These are phyloP conservation scores for Wickerhamiella allomyrinae DNA, from an alignment of 805 yeast species.

Conservation along the genomic window DNA sequence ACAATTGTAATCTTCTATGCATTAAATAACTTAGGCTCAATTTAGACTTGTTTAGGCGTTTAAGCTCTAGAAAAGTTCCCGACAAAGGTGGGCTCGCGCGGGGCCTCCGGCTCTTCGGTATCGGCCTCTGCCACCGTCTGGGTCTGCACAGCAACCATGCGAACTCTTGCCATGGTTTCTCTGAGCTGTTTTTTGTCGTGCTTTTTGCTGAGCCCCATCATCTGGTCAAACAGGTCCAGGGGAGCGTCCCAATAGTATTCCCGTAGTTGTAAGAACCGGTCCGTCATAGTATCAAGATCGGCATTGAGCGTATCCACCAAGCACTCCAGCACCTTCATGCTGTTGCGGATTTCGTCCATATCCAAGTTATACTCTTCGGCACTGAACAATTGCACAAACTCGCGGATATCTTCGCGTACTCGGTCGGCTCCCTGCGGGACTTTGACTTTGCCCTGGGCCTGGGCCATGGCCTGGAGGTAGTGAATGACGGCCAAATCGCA, in stretches of 20 bases:
- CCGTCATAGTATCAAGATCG: constrained; percentile 34
- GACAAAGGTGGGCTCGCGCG: constrained; percentile 2
- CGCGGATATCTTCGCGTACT: constrained; percentile 46
- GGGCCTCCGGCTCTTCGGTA: constrained; percentile 8
- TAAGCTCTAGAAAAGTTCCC: background rate
- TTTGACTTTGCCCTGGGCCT: constrained; percentile 30
- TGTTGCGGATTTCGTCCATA: constrained; percentile 29
- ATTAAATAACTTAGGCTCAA: too few relatives aligned
- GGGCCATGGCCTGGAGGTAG: constrained; percentile 35
- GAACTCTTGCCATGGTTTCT: constrained; percentile 23
- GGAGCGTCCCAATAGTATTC: constrained; percentile 66
- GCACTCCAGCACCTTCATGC: constrained; percentile 46
- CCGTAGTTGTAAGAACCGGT: constrained; percentile 47
- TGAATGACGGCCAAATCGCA: constrained; percentile 37
- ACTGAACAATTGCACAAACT: constrained; percentile 39
- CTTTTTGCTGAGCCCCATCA: constrained; percentile 34
- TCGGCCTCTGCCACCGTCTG: constrained; percentile 7
- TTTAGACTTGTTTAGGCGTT: too few relatives aligned
- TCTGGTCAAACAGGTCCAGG: constrained; percentile 47
- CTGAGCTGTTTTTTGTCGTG: constrained; percentile 22
- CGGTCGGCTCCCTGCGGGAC: constrained; percentile 30
- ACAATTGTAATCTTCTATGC: too few relatives aligned
- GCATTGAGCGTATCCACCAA: constrained; percentile 42
- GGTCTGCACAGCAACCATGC: constrained; percentile 15
- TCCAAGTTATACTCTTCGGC: constrained; percentile 25